phyloP scores from a whole-genome alignment of 768 basidiomycete species.

The Podaxis sp. region DNA sequence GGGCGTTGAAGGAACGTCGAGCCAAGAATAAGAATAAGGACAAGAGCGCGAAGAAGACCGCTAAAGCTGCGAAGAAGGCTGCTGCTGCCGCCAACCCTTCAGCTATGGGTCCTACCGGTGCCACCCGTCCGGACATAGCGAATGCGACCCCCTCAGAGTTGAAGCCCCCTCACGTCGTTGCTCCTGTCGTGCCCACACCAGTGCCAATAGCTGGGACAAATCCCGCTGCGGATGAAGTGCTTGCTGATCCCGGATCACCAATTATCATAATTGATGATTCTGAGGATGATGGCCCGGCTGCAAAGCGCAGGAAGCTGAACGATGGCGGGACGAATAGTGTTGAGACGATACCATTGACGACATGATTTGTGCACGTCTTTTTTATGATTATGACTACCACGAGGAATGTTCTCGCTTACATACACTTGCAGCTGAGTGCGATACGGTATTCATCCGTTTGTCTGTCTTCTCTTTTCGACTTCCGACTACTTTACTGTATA shows the following conservation, averaged over 20 bases:
- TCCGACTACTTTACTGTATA: not conserved
- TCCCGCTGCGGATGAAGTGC: slow-evolving; percentile 13
- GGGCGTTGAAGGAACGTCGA: slow-evolving; percentile 73
- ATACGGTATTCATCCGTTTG: not conserved
- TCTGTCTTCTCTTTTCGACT: not conserved
- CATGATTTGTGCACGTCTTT: not conserved
- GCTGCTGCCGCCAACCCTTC: slow-evolving; percentile 10
- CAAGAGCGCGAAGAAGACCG: slow-evolving; percentile 27
- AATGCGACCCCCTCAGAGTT: slow-evolving; percentile 3
- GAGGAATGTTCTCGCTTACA: not conserved
- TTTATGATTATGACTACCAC: too few species aligned
- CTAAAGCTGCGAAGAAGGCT: slow-evolving; percentile 23
- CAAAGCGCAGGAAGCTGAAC: slow-evolving; percentile 54
- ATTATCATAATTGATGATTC: slow-evolving; percentile 61
- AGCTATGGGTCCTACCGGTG: not conserved
- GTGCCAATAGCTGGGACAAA: slow-evolving; percentile 17
- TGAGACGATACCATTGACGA: not conserved
- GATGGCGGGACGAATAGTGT: slow-evolving; percentile 14
- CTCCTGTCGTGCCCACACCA: slow-evolving; percentile 22
- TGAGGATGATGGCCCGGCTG: slow-evolving; percentile 48
- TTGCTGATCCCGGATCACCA: slow-evolving; percentile 40
- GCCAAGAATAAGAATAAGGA: slow-evolving; percentile 42
- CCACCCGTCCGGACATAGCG: slow-evolving; percentile 4
- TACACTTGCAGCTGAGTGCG: not conserved
- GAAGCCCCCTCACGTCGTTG: slow-evolving; percentile 4